These are phyloP conservation scores for Aspergillus pseudoviridinutans DNA, from an alignment of 2,329 filamentous ascomycete genomes.

Conservation along the genomic window DNA sequence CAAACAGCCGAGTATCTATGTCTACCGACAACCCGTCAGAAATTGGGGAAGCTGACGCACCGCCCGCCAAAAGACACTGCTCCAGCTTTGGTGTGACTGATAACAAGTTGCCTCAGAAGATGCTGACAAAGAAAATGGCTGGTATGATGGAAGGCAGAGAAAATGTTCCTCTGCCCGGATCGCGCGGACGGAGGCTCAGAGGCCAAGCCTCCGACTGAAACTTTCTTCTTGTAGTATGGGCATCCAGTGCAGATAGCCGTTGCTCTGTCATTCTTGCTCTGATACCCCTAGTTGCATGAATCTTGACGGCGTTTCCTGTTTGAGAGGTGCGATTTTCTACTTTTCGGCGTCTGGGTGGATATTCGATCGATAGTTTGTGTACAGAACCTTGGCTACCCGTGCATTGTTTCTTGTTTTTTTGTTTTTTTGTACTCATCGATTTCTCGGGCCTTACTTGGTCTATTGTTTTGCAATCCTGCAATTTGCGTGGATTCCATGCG, in stretches of 20 bases:
- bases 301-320: background rate
- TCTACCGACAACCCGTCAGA: slow-evolving; percentile 13
- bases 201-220: slow-evolving; percentile 24
- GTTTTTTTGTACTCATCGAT: too few relatives aligned
- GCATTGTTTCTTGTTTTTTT: background rate
- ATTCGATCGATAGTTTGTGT: background rate
- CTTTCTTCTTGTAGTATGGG: slow-evolving; percentile 2
- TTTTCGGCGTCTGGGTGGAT: background rate
- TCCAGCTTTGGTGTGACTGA: slow-evolving; percentile 26
- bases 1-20: background rate
- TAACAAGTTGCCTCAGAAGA: slow-evolving; percentile 43
- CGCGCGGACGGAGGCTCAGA: slow-evolving; percentile 28
- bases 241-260: slow-evolving; percentile 1
- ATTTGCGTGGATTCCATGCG: too few relatives aligned
- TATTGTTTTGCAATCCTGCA: background rate
- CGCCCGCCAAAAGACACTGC: slow-evolving; percentile 26
- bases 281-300: background rate
- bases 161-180: slow-evolving; percentile 34
- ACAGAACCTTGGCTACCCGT: background rate
- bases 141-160: slow-evolving; percentile 45
- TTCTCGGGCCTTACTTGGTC: background rate
- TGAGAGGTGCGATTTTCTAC: background rate
- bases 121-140: slow-evolving; percentile 35
- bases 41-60: slow-evolving; percentile 21
- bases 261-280: slow-evolving; percentile 6